Evolutionary conservation across 371 early-diverging fungal species (phyloP), one percentile per base, ranked within the genome.

Genomic region (Mucor plumbeus): DNA sequence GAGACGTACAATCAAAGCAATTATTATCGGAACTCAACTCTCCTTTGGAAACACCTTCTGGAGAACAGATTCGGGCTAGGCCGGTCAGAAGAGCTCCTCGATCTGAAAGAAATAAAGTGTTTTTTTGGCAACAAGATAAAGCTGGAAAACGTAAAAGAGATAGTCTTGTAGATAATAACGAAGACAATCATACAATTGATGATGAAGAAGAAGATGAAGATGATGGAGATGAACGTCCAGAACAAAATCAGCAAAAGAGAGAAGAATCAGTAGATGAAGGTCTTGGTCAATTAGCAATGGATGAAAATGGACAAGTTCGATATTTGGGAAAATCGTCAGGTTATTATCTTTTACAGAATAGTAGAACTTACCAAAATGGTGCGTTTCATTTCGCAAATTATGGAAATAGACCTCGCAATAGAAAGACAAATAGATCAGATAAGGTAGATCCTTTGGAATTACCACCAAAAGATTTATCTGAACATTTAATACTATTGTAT

Each of bases 11-110:
- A 69, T 65, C 85, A 60, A 56, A 86, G 47, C 78, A 83, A 33
- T 68, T 88, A 11, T 67, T 86, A 21, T 84, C 81, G 15, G 88
- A 89, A 66, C 79, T 89, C 8, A 85, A 85, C 67, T 73, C 86
- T 59, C 87, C 71, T 62, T 75, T 73, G 59, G 83, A 82, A 61
- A 82, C 80, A 48, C 65, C 78, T 6, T 63, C 69, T 55, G 82
- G 83, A 14, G 79, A 85, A 38, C 75, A 71, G 55, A 88, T 91
- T 56, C 67, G 62, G 33, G 67, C 68, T 21, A 57, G 78, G 39
- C 83, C 83, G 9, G 64, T 74, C 0, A 65, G 83, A 43, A 65
- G 89, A 59, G 65, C 56, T 0, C 70, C 76, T 17, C 64, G 69
- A 35, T 67, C 68, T 40, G 71, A 70, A 41, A 58, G 63, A 21